Percentiles rank a stretch among this genome's conserved stretches.
phyloP scores from a whole-genome alignment of 441 rosid genomes.

The Erysimum cheiri region DNA sequence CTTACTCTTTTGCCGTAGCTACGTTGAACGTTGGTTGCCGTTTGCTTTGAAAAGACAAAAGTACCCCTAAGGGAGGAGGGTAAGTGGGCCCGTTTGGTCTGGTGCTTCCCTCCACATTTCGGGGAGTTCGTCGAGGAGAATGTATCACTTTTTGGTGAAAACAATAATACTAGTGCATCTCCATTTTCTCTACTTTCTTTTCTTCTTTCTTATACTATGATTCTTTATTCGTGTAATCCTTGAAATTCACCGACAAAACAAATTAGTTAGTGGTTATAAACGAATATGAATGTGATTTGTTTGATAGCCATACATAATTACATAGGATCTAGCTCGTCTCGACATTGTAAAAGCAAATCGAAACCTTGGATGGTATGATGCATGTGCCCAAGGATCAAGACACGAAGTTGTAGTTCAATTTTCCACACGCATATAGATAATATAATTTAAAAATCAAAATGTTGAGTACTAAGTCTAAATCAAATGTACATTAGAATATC shows the following conservation, averaged over 20 bases:
- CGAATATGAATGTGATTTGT: constrained; percentile 13
- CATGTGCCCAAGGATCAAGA: constrained; percentile 31
- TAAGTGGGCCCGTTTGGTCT: constrained; percentile 33
- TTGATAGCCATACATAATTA: constrained; percentile 18
- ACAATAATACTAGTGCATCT: constrained; percentile 22
- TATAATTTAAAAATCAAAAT: neutral
- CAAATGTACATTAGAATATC: neutral
- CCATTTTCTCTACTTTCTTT: constrained; percentile 1
- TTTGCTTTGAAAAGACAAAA: constrained; percentile 36
- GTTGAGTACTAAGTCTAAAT: neutral
- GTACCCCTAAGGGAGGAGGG: constrained; percentile 2
- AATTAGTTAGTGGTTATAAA: constrained; percentile 21
- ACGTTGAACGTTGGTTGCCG: constrained; percentile 11
- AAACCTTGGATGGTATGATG: constrained; percentile 42
- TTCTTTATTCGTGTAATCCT: neutral
- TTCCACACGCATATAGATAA: constrained; percentile 8
- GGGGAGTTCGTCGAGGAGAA: constrained; percentile 46
- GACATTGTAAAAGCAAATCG: constrained; percentile 38
- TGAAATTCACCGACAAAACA: constrained; percentile 24
- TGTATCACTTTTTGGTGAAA: constrained; percentile 36
- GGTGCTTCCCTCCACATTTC: constrained; percentile 39
- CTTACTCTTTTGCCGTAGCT: neutral
- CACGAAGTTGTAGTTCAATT: constrained; percentile 34
- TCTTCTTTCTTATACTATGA: neutral
- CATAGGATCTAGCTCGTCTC: constrained; percentile 44